phyloP scores from a whole-genome alignment of 352 stramenopile species.

The Thraustochytrium striatum region DNA sequence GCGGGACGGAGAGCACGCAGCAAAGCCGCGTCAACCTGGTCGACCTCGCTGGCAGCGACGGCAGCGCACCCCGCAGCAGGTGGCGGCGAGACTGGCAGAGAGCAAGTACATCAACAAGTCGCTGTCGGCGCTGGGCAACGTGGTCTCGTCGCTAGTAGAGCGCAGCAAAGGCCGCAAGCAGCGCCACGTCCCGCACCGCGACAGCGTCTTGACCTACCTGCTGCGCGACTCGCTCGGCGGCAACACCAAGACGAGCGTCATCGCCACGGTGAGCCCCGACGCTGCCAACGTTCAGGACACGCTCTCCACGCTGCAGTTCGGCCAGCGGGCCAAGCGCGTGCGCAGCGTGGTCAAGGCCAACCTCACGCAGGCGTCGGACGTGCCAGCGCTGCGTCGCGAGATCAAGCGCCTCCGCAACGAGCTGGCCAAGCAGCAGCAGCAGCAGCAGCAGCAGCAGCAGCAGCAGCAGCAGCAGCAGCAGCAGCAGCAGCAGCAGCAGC shows the following conservation, averaged over 20 bases:
- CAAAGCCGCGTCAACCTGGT: too few species aligned
- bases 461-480: background rate
- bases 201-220: slow-evolving; percentile 74
- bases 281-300: slow-evolving; percentile 74
- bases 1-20: too few species aligned
- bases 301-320: slow-evolving; percentile 79
- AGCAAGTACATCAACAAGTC: slow-evolving; percentile 53
- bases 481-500: background rate
- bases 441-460: background rate
- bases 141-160: slow-evolving; percentile 56
- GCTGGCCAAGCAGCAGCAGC: background rate
- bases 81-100: too few species aligned
- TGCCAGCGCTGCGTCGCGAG: background rate
- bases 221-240: slow-evolving; percentile 81
- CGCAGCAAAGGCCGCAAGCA: slow-evolving; percentile 45
- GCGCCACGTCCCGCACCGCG: slow-evolving; percentile 53
- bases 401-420: slow-evolving; percentile 4
- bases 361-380: slow-evolving; percentile 60
- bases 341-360: slow-evolving; percentile 82
- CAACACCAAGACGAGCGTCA: slow-evolving; percentile 80
- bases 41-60: too few species aligned
- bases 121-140: slow-evolving; percentile 52
- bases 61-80: too few species aligned
- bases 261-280: slow-evolving; percentile 79
- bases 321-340: slow-evolving; percentile 78